A percentile compares a stretch with the other conserved stretches of the same genome.
Evolutionary conservation across 495 filamentous ascomycete species (phyloP).

Genomic region (Penicillium flavigenum): DNA sequence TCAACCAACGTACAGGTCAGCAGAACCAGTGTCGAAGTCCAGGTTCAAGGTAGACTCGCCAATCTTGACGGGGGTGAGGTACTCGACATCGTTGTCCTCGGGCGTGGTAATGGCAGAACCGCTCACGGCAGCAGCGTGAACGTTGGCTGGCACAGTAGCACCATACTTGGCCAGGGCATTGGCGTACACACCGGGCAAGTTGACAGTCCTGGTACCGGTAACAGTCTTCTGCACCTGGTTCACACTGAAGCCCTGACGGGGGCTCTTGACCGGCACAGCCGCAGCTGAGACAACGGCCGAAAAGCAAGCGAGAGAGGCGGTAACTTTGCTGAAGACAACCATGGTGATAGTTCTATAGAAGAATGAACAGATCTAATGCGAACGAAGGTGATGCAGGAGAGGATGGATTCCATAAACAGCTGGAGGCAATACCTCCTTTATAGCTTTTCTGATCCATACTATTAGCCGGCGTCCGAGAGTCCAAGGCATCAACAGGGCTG

Average conservation of each 20-base stretch:
- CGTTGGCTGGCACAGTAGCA: constrained; percentile 37
- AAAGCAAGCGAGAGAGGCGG: constrained; percentile 33
- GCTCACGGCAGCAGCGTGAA: constrained; percentile 47
- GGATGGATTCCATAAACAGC: constrained; percentile 15
- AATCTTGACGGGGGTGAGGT: constrained; percentile 64
- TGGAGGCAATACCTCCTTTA: constrained; percentile 26
- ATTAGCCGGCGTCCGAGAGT: not conserved
- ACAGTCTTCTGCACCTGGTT: constrained; percentile 35
- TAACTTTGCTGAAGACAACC: constrained; percentile 46
- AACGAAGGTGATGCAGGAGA: constrained; percentile 11
- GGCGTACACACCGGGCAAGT: constrained; percentile 44
- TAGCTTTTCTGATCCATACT: constrained; percentile 16
- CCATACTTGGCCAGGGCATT: constrained; percentile 47
- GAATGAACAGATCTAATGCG: constrained; percentile 15
- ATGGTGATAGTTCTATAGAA: constrained; percentile 32
- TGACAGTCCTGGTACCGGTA: constrained; percentile 32
- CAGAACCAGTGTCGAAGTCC: constrained; percentile 74
- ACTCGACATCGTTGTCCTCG: constrained; percentile 59
- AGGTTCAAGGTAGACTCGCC: constrained; percentile 63
- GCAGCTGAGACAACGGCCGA: constrained; percentile 36
- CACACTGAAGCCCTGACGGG: constrained; percentile 42
- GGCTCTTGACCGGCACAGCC: constrained; percentile 31
- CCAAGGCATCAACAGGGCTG: constrained; percentile 6
- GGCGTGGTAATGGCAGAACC: constrained; percentile 55
- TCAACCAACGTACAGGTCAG: constrained; percentile 61